phyloP scores from a whole-genome alignment of 768 basidiomycete genomes.

The Boletus reticulatus region DNA sequence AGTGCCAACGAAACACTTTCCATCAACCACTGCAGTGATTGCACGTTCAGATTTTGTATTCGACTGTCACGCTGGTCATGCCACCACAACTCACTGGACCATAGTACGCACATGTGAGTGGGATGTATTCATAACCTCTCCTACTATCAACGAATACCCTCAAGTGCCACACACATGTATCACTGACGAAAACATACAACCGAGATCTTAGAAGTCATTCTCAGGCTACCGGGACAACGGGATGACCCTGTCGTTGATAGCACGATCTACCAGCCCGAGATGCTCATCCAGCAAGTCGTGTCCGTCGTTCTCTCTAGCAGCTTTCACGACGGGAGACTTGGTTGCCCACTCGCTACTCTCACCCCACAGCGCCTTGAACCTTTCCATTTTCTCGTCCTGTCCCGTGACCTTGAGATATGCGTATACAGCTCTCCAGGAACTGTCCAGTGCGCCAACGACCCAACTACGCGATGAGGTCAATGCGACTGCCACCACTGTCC shows the following conservation, averaged over 20 bases:
- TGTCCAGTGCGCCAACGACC: slow-evolving; percentile 39
- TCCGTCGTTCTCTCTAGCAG: not conserved
- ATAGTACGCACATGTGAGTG: too few relatives aligned
- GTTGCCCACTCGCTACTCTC: slow-evolving; percentile 27
- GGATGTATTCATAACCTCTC: too few relatives aligned
- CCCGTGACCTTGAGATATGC: slow-evolving; percentile 18
- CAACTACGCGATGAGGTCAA: slow-evolving; percentile 22
- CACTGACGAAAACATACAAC: too few relatives aligned
- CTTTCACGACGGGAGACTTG: not conserved
- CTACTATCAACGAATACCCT: too few relatives aligned
- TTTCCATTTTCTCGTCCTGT: slow-evolving; percentile 4
- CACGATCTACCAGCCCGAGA: not conserved
- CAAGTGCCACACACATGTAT: too few relatives aligned
- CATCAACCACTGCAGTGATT: too few relatives aligned
- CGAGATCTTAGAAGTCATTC: too few relatives aligned
- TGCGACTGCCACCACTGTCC: accelerated
- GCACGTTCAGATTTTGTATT: too few relatives aligned
- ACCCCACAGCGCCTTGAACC: slow-evolving; percentile 29
- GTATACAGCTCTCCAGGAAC: slow-evolving; percentile 35
- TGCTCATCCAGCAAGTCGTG: slow-evolving; percentile 1
- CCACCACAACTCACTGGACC: too few relatives aligned
- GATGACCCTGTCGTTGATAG: not conserved
- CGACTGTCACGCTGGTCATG: too few relatives aligned
- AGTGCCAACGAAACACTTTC: too few relatives aligned
- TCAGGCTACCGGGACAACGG: too few relatives aligned